Evolutionary conservation across 352 stramenopile species (phyloP).

Genomic region (Chrysophaeum taylorii): DNA sequence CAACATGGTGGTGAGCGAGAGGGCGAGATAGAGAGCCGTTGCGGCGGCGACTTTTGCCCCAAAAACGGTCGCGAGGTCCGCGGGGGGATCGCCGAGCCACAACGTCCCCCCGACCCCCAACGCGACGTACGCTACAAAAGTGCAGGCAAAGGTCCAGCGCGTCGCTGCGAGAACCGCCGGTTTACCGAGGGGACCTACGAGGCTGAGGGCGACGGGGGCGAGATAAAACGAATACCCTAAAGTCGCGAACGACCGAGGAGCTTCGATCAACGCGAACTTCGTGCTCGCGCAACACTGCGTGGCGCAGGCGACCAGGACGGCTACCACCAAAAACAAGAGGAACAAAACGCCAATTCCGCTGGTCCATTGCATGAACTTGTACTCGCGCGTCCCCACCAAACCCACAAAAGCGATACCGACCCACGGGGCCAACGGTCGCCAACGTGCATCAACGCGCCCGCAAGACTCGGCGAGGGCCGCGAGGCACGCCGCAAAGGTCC

Average conservation of each 20-base stretch:
- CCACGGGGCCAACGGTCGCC: not conserved
- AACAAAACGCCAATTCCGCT: not conserved
- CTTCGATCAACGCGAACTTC: too few species aligned
- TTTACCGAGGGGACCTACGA: not conserved
- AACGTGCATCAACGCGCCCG: not conserved
- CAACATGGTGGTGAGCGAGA: not conserved
- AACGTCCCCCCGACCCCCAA: not conserved
- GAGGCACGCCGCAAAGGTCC: not conserved
- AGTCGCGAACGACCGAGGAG: not conserved
- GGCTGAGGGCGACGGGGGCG: not conserved
- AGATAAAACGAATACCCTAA: not conserved
- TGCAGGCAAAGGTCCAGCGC: not conserved
- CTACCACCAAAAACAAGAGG: not conserved
- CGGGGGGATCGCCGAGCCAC: not conserved
- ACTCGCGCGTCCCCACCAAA: not conserved
- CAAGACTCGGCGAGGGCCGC: not conserved
- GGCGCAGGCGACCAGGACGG: not conserved
- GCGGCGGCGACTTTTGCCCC: not conserved
- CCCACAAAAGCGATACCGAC: not conserved
- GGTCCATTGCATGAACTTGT: not conserved
- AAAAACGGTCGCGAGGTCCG: not conserved
- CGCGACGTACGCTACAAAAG: not conserved
- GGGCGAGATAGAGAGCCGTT: not conserved
- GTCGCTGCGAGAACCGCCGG: not conserved
- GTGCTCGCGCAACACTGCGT: not conserved